phyloP scores from a whole-genome alignment of 768 basidiomycete genomes.

The Daedaleopsis sinensis region DNA sequence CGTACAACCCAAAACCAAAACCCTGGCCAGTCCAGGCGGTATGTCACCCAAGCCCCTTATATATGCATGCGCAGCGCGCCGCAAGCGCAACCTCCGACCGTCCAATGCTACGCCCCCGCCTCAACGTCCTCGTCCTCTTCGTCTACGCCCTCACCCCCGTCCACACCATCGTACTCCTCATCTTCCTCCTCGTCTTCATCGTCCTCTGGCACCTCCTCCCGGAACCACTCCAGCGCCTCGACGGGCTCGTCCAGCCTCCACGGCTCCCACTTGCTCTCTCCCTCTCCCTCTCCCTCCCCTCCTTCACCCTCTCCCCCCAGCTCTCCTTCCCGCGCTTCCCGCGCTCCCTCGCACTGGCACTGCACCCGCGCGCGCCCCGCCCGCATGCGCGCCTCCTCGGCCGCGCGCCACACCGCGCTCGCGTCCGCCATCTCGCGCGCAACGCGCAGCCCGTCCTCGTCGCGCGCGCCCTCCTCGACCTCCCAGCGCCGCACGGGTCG shows the following conservation, averaged over 20 bases:
- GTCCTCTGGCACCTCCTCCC: conserved; percentile 26
- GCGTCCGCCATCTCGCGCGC: conserved; percentile 2
- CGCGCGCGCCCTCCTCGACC: conserved; percentile 24
- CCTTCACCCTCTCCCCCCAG: neutral
- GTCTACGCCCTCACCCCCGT: conserved; percentile 14
- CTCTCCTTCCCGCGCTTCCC: neutral
- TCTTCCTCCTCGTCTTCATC: conserved; percentile 20
- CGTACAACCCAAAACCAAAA: too few species aligned
- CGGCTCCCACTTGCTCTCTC: conserved; percentile 1
- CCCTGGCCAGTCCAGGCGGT: too few species aligned
- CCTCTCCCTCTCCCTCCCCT: neutral
- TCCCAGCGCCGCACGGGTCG: conserved; percentile 21
- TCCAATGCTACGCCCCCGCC: neutral
- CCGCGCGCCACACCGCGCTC: conserved; percentile 13
- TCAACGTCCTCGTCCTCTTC: conserved; percentile 17
- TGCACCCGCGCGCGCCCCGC: neutral
- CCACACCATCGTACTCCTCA: conserved; percentile 21
- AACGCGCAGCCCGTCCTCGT: conserved; percentile 19
- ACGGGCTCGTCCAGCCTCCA: conserved; percentile 21
- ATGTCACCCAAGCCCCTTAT: too few species aligned
- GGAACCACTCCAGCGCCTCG: conserved; percentile 26
- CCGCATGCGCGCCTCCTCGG: neutral
- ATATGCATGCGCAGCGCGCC: too few species aligned
- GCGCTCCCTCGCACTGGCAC: neutral
- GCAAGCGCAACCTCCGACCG: too few species aligned